A percentile compares a stretch with the other conserved stretches of the same genome.
phyloP scores from a whole-genome alignment of 805 yeast species.

The Lipomyces sp. region DNA sequence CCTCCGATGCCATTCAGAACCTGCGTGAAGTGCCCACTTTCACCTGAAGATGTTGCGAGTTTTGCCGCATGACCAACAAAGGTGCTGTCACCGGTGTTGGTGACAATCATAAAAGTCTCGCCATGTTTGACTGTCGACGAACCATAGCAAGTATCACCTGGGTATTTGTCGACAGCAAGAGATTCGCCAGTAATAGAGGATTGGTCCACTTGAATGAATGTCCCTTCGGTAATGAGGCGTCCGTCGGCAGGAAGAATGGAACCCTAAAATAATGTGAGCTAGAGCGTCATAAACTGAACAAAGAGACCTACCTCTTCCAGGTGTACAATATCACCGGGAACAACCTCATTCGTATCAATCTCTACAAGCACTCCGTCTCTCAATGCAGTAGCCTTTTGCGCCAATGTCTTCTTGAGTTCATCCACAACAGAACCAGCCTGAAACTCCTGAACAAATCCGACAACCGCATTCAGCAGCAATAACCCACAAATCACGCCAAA shows the following conservation, averaged over 20 bases:
- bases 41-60: conserved; percentile 91
- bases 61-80: conserved; percentile 97
- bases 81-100: conserved; percentile 94
- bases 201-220: conserved; percentile 90
- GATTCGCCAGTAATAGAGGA: conserved; percentile 98
- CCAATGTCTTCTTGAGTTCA: conserved; percentile 91
- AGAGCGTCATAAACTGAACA: neutral
- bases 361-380: conserved; percentile 79
- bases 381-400: conserved; percentile 81
- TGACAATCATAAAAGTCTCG: conserved; percentile 91
- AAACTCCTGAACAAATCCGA: conserved; percentile 95
- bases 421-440: conserved; percentile 98
- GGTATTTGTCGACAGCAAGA: conserved; percentile 88
- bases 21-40: conserved; percentile 95
- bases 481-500: conserved; percentile 94
- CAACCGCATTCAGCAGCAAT: conserved; percentile 81
- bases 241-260: conserved; percentile 93
- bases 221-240: conserved; percentile 82
- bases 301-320: conserved; percentile 54
- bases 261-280: conserved; percentile 64
- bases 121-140: conserved; percentile 96
- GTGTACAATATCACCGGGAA: conserved; percentile 91
- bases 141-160: conserved; percentile 86
- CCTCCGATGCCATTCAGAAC: conserved; percentile 98
- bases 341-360: conserved; percentile 79